These are phyloP conservation scores for Tetrahymena elliotti DNA, from an alignment of 73 alveolate species.

Conservation along the genomic window DNA sequence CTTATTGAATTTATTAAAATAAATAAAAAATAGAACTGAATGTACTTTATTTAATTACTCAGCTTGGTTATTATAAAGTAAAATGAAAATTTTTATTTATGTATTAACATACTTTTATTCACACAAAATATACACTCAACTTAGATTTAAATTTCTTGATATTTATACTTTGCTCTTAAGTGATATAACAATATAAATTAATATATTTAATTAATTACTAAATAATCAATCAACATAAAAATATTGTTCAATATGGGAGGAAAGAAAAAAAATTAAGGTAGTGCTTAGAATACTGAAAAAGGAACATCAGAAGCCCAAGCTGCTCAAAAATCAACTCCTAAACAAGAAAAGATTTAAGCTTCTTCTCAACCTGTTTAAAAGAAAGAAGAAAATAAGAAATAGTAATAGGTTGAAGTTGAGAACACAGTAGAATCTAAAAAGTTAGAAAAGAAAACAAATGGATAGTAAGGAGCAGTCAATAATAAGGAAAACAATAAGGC, in stretches of 20 bases:
- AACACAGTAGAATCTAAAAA: background rate
- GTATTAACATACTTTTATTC: background rate
- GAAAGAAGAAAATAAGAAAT: background rate
- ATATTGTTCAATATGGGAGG: background rate
- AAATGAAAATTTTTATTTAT: no score
- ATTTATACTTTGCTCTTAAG: background rate
- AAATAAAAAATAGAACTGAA: background rate
- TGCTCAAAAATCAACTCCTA: background rate
- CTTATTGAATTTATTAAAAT: background rate
- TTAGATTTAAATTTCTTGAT: background rate
- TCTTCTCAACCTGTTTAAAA: background rate
- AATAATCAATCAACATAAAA: background rate
- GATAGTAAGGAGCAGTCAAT: background rate
- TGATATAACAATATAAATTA: background rate
- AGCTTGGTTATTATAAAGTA: background rate
- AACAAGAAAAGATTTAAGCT: background rate
- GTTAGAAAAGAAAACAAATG: background rate
- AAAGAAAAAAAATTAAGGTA: background rate
- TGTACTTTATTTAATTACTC: background rate
- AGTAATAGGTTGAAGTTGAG: background rate
- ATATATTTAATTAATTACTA: background rate
- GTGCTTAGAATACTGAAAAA: background rate
- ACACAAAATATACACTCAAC: background rate
- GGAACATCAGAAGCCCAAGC: background rate
- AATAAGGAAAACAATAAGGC: background rate